Percentiles rank a stretch among this genome's conserved stretches.
Conservation (phyloP, 345 rosid genomes). For the Durio zibethinus region DNA sequence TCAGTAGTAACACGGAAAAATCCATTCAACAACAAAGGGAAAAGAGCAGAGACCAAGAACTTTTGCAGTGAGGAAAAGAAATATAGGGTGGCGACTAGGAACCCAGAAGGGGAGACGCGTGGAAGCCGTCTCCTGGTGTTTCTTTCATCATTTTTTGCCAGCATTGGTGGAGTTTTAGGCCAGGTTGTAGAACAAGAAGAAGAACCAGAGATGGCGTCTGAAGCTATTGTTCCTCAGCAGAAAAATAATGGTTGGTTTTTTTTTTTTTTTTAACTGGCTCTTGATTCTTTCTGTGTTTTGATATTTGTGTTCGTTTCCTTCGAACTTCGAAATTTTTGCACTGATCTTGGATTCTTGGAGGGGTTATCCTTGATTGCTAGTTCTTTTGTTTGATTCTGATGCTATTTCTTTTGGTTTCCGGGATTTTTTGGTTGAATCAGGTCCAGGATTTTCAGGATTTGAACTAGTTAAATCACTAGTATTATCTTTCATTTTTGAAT, state of each 20-base stretch:
- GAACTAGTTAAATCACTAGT: not conserved
- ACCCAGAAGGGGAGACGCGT: slow-evolving; percentile 40
- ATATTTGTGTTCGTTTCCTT: not conserved
- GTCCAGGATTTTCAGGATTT: not conserved
- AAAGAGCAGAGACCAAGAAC: not conserved
- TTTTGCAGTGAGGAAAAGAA: not conserved
- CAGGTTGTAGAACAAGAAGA: slow-evolving; percentile 29
- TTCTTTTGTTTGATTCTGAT: not conserved
- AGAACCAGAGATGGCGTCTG: slow-evolving; percentile 40
- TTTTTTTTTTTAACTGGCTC: not conserved
- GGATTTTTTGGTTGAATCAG: not conserved
- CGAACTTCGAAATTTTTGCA: not conserved
- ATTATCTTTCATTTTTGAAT: not conserved
- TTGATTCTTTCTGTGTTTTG: not conserved
- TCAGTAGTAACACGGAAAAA: not conserved
- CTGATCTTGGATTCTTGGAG: not conserved
- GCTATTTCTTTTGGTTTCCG: not conserved
- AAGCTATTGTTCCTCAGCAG: slow-evolving; percentile 32
- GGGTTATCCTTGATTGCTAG: not conserved
- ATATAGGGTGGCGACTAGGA: slow-evolving; percentile 47
- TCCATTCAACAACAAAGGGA: not conserved
- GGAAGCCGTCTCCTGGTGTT: slow-evolving; percentile 59
- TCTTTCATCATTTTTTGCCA: slow-evolving; percentile 47
- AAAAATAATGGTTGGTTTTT: slow-evolving; percentile 30
- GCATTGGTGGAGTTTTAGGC: slow-evolving; percentile 50